Percentiles rank a stretch among this genome's conserved stretches.
These are phyloP conservation scores for Hortaea sp. DNA, from an alignment of 2,329 filamentous ascomycete species.

Conservation along the genomic window DNA sequence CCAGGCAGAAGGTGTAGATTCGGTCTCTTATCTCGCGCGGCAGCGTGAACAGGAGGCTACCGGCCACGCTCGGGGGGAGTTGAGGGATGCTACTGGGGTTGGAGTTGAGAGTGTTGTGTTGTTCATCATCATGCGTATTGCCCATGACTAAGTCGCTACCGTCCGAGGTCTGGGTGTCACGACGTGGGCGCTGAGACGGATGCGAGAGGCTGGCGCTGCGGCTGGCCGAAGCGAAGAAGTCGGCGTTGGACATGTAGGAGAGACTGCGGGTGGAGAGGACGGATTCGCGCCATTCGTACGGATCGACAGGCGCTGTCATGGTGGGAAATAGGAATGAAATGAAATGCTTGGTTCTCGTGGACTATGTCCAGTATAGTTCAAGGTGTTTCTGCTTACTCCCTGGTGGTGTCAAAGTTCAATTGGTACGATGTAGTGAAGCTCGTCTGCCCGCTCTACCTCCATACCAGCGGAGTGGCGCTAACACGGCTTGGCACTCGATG, in stretches of 20 bases:
- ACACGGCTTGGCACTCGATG: no score
- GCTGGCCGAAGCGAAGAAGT: slow-evolving; percentile 7
- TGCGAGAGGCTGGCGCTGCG: slow-evolving; percentile 10
- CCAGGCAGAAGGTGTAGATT: slow-evolving; percentile 24
- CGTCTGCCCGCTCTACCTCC: no score
- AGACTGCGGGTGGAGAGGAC: slow-evolving; percentile 27
- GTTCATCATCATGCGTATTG: background rate
- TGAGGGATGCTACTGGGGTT: slow-evolving; percentile 8
- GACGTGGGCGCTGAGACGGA: slow-evolving; percentile 10
- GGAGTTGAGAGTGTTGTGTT: background rate
- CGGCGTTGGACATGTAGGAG: slow-evolving; percentile 22
- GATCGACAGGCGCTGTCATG: slow-evolving; percentile 5
- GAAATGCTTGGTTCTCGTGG: no score
- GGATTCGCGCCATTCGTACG: slow-evolving; percentile 18
- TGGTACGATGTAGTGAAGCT: no score
- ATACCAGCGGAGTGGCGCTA: no score
- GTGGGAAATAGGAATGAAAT: no score
- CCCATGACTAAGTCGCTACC: slow-evolving; percentile 18
- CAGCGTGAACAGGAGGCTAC: slow-evolving; percentile 23
- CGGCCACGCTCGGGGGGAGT: slow-evolving; percentile 21
- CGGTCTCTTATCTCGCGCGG: slow-evolving; percentile 27
- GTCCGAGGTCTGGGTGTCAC: slow-evolving; percentile 14
- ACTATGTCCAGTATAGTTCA: no score
- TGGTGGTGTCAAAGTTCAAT: no score
- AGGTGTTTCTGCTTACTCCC: no score